Base-by-base conservation (phyloP, 768 basidiomycete genomes). In the Agrocybe pediades region DNA sequence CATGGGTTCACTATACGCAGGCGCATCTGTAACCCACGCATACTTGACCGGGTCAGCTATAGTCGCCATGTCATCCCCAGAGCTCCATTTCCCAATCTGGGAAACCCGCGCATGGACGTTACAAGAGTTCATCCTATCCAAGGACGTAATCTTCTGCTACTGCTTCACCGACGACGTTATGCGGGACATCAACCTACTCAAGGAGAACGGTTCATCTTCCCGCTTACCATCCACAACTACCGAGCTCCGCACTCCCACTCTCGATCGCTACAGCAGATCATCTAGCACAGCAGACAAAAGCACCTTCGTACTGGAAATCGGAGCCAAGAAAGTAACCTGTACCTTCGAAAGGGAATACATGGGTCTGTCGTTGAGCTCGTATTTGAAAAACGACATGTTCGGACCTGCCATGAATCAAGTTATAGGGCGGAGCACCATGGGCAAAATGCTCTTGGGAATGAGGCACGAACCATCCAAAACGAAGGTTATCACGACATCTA, bases 31-130 rank as follows among this genome's bases (percentile, higher is more conserved):
- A 44, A 49, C 53, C 7, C 53, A 54, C n/a, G 53, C 41, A 1
- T 54, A 49, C 39, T 25, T 39, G 20, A 44, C 47, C 24, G 53
- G 53, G 1, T 54, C 46, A 4, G 36, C 29, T 9, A 26, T 54
- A 16, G 41, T 54, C 4, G 13, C 46, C n/a, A 49, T 54, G 25
- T 43, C 53, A 7, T 54, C 53, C 21, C 23, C 48, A 2, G 53
- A 54, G 15, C 42, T 54, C 25, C 27, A 54, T 26, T 54, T 43
- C 30, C 53, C 53, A 3, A 21, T 54, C 9, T 54, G 53, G 53
- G 53, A 54, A 42, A 54, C 53, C 5, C 41, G 53, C 11, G 53
- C 53, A 2, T 54, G 53, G 53, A 54, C 53, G 23, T 27, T 54
- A 6, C 53, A 54, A 42, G 53, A 54, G n/a, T 54, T 49, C 30